A percentile compares a stretch with the other conserved stretches of the same genome.
Evolutionary conservation across 1,284 basidiomycete genomes (phyloP).

Genomic region (Lentinula novae-zelandiae): DNA sequence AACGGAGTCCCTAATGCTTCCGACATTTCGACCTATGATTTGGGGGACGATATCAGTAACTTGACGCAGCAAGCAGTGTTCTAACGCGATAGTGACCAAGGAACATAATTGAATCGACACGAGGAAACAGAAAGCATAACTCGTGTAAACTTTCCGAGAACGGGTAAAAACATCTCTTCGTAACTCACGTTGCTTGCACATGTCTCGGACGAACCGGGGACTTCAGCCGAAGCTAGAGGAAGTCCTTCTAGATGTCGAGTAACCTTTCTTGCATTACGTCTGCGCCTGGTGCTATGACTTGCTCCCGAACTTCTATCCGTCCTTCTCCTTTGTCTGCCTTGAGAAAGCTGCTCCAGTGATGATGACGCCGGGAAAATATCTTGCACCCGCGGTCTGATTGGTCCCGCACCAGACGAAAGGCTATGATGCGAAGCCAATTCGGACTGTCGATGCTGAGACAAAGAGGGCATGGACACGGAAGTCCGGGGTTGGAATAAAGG

Average conservation of each 20-base stretch:
- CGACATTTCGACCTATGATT: neutral
- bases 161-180: neutral
- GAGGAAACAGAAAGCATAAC: neutral
- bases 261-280: neutral
- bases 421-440: neutral
- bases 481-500: constrained; percentile 1
- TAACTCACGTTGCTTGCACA: constrained; percentile 8
- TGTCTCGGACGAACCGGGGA: neutral
- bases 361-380: constrained; percentile 9
- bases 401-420: neutral
- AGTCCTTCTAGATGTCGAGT: neutral
- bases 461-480: constrained; percentile 9
- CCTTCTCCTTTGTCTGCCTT: neutral
- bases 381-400: constrained; percentile 8
- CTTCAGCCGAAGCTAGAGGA: neutral
- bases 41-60: neutral
- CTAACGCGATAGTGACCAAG: neutral
- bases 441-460: neutral
- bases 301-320: neutral
- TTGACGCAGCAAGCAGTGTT: neutral
- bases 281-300: neutral
- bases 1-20: neutral
- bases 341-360: neutral
- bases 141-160: neutral
- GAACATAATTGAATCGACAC: neutral